A percentile compares a stretch with the other conserved stretches of the same genome.
Conservation (phyloP, 1,284 basidiomycete species). For the Heterobasidion occidentale region DNA sequence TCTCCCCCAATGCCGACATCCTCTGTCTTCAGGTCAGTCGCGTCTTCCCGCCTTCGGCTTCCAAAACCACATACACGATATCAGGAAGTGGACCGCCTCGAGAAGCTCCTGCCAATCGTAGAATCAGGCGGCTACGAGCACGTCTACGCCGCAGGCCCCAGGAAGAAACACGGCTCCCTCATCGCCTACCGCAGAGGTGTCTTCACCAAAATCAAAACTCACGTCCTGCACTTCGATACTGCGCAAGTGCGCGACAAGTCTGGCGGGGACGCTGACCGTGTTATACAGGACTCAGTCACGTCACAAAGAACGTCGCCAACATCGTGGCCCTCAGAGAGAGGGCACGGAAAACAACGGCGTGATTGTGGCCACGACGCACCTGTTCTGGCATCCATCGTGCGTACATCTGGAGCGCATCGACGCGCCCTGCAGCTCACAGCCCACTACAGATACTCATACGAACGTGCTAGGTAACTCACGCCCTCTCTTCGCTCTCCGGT, state of each 20-base stretch:
- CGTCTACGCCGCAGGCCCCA: constrained; percentile 56
- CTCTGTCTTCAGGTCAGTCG: constrained; percentile 71
- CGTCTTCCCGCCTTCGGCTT: neutral
- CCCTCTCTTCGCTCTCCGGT: neutral
- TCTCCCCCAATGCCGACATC: constrained; percentile 62
- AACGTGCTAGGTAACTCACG: constrained; percentile 60
- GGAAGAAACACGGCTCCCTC: constrained; percentile 80
- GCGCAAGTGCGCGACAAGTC: constrained; percentile 32
- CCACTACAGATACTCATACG: constrained; percentile 69
- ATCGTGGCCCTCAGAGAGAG: constrained; percentile 55
- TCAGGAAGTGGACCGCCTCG: constrained; percentile 72
- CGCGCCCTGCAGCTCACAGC: constrained; percentile 4
- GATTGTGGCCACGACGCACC: constrained; percentile 78
- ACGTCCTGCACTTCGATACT: constrained; percentile 61
- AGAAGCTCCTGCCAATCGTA: constrained; percentile 55
- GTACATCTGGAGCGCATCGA: constrained; percentile 14
- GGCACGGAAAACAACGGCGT: constrained; percentile 38
- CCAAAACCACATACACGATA: neutral
- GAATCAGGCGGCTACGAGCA: constrained; percentile 51
- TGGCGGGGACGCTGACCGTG: constrained; percentile 22
- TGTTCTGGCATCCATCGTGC: constrained; percentile 92
- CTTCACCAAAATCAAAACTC: constrained; percentile 40
- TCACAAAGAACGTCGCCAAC: constrained; percentile 79
- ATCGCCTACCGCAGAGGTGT: constrained; percentile 56
- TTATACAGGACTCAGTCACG: constrained; percentile 55